These are phyloP conservation scores for Sphagnum fallax DNA, from an alignment of 228 moss, liverwort and hornwort species.

Conservation along the genomic window DNA sequence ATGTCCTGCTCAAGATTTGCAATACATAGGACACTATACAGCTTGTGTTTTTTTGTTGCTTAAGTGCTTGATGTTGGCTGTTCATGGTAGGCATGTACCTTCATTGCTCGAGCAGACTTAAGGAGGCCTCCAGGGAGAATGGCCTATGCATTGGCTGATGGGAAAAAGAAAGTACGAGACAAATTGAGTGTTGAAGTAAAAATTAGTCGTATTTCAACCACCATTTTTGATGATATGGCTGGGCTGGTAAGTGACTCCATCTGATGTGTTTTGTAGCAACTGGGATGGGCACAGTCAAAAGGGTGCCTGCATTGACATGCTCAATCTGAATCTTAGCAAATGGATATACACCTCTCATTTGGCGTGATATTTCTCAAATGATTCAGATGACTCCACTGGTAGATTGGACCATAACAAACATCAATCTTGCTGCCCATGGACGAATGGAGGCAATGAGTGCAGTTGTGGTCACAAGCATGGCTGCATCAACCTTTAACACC, in stretches of 20 bases:
- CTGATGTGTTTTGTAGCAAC: no score
- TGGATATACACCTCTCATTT: background rate
- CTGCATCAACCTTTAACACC: slow-evolving; percentile 84
- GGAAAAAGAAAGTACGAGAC: slow-evolving; percentile 59
- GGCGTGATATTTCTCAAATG: slow-evolving; percentile 5
- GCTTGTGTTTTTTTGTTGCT: no score
- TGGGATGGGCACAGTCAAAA: background rate
- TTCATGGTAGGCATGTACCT: slow-evolving; percentile 56
- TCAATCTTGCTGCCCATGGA: slow-evolving; percentile 86
- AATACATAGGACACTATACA: no score
- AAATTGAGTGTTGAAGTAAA: slow-evolving; percentile 76
- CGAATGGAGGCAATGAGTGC: slow-evolving; percentile 77
- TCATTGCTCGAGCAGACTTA: slow-evolving; percentile 79
- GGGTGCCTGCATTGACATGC: background rate
- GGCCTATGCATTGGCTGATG: slow-evolving; percentile 83
- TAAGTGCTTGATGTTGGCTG: background rate
- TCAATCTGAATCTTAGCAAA: background rate
- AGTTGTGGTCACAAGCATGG: slow-evolving; percentile 71
- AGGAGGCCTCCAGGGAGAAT: slow-evolving; percentile 74
- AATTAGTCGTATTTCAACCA: slow-evolving; percentile 74
- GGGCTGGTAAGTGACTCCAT: slow-evolving; percentile 52
- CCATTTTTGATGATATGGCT: slow-evolving; percentile 80
- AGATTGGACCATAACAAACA: slow-evolving; percentile 70
- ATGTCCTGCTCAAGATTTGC: background rate
- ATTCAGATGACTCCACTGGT: slow-evolving; percentile 85